A percentile compares a stretch with the other conserved stretches of the same genome.
Evolutionary conservation across 1,139 yeast species (phyloP).

Genomic region (Keqinozyma sinolaborantium): DNA sequence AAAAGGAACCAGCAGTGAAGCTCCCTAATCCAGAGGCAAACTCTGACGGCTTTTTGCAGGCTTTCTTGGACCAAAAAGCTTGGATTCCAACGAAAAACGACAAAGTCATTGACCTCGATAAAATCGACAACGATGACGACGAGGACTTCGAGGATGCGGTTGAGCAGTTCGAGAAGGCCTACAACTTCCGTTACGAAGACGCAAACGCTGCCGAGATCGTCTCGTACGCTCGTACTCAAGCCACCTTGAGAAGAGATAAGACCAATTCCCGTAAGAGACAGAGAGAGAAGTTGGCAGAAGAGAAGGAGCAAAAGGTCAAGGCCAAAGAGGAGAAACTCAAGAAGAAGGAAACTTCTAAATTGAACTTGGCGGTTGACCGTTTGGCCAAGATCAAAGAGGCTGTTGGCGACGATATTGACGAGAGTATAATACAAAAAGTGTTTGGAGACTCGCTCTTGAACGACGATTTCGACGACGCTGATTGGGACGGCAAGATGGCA

Average conservation of each 20-base stretch:
- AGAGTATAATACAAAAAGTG: slow-evolving; percentile 58
- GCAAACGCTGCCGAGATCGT: slow-evolving; percentile 87
- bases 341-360: slow-evolving; percentile 71
- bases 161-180: slow-evolving; percentile 86
- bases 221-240: slow-evolving; percentile 95
- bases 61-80: slow-evolving; percentile 72
- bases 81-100: slow-evolving; percentile 77
- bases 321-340: slow-evolving; percentile 61
- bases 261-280: slow-evolving; percentile 75
- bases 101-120: slow-evolving; percentile 52
- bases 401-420: slow-evolving; percentile 73
- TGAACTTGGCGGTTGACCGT: slow-evolving; percentile 75
- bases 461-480: slow-evolving; percentile 86
- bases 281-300: slow-evolving; percentile 68
- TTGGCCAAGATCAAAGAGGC: slow-evolving; percentile 75
- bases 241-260: slow-evolving; percentile 81
- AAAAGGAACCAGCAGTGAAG: slow-evolving; percentile 15
- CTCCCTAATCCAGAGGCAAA: slow-evolving; percentile 71
- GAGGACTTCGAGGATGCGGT: slow-evolving; percentile 91
- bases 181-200: slow-evolving; percentile 93
- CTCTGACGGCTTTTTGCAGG: slow-evolving; percentile 65
- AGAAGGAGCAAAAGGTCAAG: slow-evolving; percentile 47
- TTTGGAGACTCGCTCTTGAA: slow-evolving; percentile 74
- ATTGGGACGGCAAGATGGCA: slow-evolving; percentile 88
- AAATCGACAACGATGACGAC: slow-evolving; percentile 63